Percentiles rank a stretch among this genome's conserved stretches.
phyloP scores from a whole-genome alignment of 805 yeast genomes.

The Barnettozyma sucrosica region DNA sequence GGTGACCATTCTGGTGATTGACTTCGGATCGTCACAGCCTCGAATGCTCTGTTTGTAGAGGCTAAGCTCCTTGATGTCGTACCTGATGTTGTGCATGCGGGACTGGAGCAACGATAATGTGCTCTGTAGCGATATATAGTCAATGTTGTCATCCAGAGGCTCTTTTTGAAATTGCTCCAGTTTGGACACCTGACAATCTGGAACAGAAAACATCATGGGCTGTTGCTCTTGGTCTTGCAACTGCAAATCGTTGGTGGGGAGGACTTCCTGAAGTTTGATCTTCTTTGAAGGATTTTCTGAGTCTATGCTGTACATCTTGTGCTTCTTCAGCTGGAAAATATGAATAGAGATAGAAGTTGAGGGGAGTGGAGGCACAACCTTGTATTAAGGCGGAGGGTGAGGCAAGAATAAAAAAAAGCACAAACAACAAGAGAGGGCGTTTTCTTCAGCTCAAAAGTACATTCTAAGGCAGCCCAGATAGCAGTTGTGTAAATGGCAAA shows the following conservation, averaged over 20 bases:
- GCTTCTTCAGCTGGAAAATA: neutral
- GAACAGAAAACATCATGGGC: neutral
- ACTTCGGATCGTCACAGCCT: constrained; percentile 15
- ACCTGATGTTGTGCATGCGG: constrained; percentile 13
- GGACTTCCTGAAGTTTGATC: neutral
- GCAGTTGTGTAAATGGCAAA: neutral
- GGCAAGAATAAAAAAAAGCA: neutral
- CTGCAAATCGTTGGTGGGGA: neutral
- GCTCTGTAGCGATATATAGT: constrained; percentile 20
- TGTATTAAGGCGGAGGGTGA: neutral
- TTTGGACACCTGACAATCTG: constrained; percentile 1
- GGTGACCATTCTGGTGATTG: constrained; percentile 10
- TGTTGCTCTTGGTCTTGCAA: neutral
- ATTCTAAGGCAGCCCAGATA: neutral
- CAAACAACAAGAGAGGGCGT: neutral
- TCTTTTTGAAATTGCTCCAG: constrained; percentile 13
- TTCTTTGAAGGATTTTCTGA: neutral
- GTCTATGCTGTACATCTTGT: neutral
- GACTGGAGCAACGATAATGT: constrained; percentile 20
- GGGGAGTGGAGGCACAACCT: neutral
- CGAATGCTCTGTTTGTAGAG: constrained; percentile 18
- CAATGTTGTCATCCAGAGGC: constrained; percentile 19
- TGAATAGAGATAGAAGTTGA: neutral
- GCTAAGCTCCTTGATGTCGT: constrained; percentile 20
- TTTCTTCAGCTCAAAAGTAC: neutral